Conservation (phyloP, 2,329 filamentous ascomycete genomes). For the Calonectria montana region DNA sequence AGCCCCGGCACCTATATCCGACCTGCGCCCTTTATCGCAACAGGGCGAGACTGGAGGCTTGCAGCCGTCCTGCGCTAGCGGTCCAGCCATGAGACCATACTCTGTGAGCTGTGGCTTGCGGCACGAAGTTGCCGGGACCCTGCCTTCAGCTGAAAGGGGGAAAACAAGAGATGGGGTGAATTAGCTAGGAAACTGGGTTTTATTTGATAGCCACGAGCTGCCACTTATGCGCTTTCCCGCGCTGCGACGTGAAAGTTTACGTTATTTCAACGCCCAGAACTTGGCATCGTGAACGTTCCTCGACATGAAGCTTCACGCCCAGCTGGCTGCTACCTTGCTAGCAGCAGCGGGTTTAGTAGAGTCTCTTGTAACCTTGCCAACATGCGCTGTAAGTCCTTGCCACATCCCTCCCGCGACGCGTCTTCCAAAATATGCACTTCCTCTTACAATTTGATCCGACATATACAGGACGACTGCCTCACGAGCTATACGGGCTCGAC, state of each 20-base stretch:
- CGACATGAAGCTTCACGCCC: conserved; percentile 5
- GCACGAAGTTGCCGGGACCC: conserved; percentile 14
- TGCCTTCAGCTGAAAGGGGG: conserved; percentile 1
- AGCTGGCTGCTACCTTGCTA: background rate
- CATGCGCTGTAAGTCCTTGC: conserved; percentile 16
- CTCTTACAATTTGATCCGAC: background rate
- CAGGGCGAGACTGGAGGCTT: background rate
- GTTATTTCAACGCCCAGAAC: background rate
- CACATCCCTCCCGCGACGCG: background rate
- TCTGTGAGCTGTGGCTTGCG: background rate
- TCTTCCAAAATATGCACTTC: background rate
- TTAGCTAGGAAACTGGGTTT: background rate
- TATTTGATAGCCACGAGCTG: background rate
- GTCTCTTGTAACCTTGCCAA: background rate
- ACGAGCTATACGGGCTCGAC: background rate
- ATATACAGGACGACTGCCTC: background rate
- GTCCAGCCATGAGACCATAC: background rate
- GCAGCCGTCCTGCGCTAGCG: conserved; percentile 7
- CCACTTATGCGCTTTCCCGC: background rate
- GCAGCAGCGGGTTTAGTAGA: background rate
- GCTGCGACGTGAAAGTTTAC: background rate
- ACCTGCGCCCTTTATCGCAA: background rate
- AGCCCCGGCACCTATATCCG: conserved; percentile 16
- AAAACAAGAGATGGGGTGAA: background rate
- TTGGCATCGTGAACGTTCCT: background rate